phyloP scores from a whole-genome alignment of 495 filamentous ascomycete genomes.

The Aspergillus diversus region DNA sequence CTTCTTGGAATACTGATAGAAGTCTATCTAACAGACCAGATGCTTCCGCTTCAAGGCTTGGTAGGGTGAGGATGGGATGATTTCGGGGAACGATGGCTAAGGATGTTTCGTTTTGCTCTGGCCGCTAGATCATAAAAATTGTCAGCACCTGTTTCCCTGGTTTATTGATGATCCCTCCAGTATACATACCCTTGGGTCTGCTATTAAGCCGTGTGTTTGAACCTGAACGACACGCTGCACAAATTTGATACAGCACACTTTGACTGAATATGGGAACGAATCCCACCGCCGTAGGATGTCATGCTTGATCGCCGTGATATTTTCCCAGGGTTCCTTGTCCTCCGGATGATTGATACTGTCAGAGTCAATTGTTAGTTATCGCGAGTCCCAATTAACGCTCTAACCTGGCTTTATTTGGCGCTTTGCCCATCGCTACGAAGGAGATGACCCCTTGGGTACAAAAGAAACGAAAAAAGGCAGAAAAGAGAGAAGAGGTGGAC shows the following conservation, averaged over 20 bases:
- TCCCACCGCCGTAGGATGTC: constrained; percentile 90
- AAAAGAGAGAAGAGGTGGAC: constrained; percentile 14
- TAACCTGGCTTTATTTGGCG: background rate
- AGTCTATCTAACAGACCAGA: constrained; percentile 88
- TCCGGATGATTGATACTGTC: constrained; percentile 79
- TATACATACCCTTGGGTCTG: constrained; percentile 78
- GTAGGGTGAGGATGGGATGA: constrained; percentile 74
- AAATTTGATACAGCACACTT: constrained; percentile 96
- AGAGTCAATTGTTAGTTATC: constrained; percentile 35
- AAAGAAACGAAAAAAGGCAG: background rate
- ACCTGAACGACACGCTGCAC: constrained; percentile 89
- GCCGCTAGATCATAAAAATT: constrained; percentile 54
- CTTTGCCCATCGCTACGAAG: constrained; percentile 24
- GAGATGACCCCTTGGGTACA: constrained; percentile 14
- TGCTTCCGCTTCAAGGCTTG: constrained; percentile 86
- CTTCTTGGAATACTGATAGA: constrained; percentile 83
- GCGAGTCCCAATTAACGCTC: constrained; percentile 8
- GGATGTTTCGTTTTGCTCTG: constrained; percentile 86
- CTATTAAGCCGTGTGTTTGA: constrained; percentile 80
- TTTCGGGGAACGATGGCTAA: constrained; percentile 80
- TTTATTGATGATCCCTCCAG: constrained; percentile 6
- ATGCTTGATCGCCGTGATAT: constrained; percentile 85
- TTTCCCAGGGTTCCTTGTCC: constrained; percentile 80
- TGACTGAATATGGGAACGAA: constrained; percentile 70
- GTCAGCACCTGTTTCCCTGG: constrained; percentile 30